Evolutionary conservation across 2,329 filamentous ascomycete species (phyloP).

Genomic region (Karstenula rhodostoma): DNA sequence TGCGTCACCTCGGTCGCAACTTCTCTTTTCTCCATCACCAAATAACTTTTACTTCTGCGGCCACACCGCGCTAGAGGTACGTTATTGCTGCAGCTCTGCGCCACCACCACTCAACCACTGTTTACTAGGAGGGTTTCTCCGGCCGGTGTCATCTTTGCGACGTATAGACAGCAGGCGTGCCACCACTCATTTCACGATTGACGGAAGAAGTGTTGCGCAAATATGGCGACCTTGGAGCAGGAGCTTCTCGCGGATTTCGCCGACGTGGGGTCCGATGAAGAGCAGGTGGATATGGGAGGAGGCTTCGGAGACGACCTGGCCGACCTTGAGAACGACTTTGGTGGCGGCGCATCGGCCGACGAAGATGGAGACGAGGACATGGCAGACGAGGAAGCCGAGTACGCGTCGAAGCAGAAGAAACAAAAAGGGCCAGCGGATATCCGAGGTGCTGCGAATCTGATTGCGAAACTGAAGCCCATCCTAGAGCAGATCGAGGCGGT

Average conservation of each 20-base stretch:
- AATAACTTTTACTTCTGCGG: constrained; percentile 21
- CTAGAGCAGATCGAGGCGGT: constrained; percentile 66
- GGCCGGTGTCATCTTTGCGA: constrained; percentile 22
- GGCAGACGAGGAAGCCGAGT: constrained; percentile 67
- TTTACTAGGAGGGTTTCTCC: constrained; percentile 33
- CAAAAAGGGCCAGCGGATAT: constrained; percentile 75
- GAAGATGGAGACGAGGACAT: constrained; percentile 66
- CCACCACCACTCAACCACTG: constrained; percentile 30
- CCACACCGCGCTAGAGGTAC: constrained; percentile 30
- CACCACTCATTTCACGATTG: neutral
- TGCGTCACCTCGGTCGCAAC: constrained; percentile 10
- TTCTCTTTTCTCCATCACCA: constrained; percentile 4
- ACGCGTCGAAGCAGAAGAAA: constrained; percentile 65
- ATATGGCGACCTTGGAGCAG: constrained; percentile 86
- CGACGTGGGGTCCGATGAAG: constrained; percentile 80
- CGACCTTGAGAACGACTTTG: constrained; percentile 47
- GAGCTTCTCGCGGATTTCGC: constrained; percentile 93
- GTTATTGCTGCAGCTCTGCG: constrained; percentile 25
- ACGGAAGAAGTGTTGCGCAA: constrained; percentile 2
- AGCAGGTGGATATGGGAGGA: constrained; percentile 59
- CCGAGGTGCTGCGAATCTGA: constrained; percentile 78
- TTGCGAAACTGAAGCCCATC: constrained; percentile 82
- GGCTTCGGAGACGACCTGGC: constrained; percentile 39
- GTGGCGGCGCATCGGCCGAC: constrained; percentile 40
- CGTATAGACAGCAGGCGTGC: constrained; percentile 2